Conservation (phyloP, 305 asterid genomes). For the Andrographis paniculata region DNA sequence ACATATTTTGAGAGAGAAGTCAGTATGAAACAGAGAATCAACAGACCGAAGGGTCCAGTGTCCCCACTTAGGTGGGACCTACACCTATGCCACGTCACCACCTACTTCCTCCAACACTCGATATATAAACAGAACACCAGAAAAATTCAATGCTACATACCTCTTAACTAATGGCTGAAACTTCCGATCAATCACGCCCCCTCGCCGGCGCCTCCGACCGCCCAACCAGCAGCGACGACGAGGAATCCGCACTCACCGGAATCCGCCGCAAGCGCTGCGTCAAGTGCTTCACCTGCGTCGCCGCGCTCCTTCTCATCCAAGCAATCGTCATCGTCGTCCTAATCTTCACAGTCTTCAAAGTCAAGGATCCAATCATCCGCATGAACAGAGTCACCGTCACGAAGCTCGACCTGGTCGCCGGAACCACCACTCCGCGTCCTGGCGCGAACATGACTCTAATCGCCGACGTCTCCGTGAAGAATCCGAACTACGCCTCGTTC, state of each 20-base stretch:
- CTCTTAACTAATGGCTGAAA: slow-evolving; percentile 32
- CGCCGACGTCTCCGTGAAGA: slow-evolving; percentile 72
- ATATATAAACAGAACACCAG: no score
- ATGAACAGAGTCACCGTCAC: slow-evolving; percentile 41
- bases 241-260: slow-evolving; percentile 21
- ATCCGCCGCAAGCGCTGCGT: slow-evolving; percentile 29
- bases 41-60: no score
- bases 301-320: slow-evolving; percentile 35
- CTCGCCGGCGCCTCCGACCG: slow-evolving; percentile 47
- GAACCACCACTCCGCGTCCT: slow-evolving; percentile 38
- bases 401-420: slow-evolving; percentile 29
- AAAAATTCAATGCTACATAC: not conserved
- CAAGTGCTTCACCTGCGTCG: slow-evolving; percentile 32
- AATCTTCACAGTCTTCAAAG: slow-evolving; percentile 61
- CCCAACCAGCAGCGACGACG: slow-evolving; percentile 39
- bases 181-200: slow-evolving; percentile 54
- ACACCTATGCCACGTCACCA: not conserved
- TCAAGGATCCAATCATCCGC: slow-evolving; percentile 43
- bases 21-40: not conserved
- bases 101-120: no score
- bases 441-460: slow-evolving; percentile 52
- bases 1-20: not conserved
- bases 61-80: no score
- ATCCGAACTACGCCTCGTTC: slow-evolving; percentile 66
- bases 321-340: slow-evolving; percentile 36